Conservation (phyloP, 768 basidiomycete genomes). For the Brasilioporus rufonigricans region DNA sequence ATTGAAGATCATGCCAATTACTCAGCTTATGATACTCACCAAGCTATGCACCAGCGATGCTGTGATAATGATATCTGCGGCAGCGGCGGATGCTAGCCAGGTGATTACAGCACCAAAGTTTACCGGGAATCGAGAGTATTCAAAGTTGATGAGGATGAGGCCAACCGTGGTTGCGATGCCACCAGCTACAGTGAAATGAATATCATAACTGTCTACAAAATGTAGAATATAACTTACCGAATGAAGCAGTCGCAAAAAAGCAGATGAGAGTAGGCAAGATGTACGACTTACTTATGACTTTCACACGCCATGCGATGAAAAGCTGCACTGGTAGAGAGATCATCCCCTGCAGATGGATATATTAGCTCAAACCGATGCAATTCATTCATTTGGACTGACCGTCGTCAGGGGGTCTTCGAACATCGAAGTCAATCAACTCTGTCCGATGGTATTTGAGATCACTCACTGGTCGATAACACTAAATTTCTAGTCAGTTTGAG, state of each 20-base stretch:
- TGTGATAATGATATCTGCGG: constrained; percentile 44
- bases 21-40: constrained; percentile 22
- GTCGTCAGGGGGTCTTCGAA: constrained; percentile 44
- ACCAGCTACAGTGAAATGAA: constrained; percentile 24
- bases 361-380: background rate
- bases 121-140: constrained; percentile 34
- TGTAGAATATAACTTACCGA: constrained; percentile 1
- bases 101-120: constrained; percentile 35
- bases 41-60: constrained; percentile 41
- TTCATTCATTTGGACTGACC: constrained; percentile 22
- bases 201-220: background rate
- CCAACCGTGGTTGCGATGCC: constrained; percentile 34
- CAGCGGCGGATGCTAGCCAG: constrained; percentile 43
- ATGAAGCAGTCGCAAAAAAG: constrained; percentile 3
- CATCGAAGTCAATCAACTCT: background rate
- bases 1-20: background rate
- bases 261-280: constrained; percentile 27
- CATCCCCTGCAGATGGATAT: constrained; percentile 34
- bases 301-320: constrained; percentile 47
- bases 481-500: constrained; percentile 12
- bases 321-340: constrained; percentile 44
- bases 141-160: constrained; percentile 26
- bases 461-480: constrained; percentile 17
- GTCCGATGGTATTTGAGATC: background rate
- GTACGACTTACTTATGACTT: constrained; percentile 32